Evolutionary conservation across 2,329 filamentous ascomycete genomes (phyloP).

Genomic region (Neodidymelliopsis sp.): DNA sequence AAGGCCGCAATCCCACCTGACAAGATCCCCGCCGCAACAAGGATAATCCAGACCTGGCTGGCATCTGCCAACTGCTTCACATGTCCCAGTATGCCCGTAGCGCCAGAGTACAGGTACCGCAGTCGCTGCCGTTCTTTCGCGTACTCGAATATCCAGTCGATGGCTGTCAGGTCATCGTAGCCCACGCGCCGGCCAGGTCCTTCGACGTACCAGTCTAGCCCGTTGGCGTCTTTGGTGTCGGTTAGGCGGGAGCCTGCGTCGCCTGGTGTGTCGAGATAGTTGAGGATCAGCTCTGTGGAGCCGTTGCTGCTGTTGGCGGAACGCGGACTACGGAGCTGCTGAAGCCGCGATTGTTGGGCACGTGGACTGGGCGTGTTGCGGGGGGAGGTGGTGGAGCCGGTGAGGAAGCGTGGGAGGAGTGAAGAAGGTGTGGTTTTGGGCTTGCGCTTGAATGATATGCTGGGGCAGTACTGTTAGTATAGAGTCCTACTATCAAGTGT

Average conservation of each 20-base stretch:
- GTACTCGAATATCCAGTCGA: slow-evolving; percentile 99
- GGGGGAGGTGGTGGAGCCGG: slow-evolving; percentile 25
- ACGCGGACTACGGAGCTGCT: slow-evolving; percentile 24
- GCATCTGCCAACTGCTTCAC: slow-evolving; percentile 78
- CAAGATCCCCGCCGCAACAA: slow-evolving; percentile 83
- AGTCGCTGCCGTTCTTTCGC: slow-evolving; percentile 92
- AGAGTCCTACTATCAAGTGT: too few relatives aligned
- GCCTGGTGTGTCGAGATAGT: slow-evolving; percentile 51
- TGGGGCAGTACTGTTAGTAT: slow-evolving; percentile 23
- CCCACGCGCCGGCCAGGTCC: slow-evolving; percentile 88
- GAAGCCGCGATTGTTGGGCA: slow-evolving; percentile 34
- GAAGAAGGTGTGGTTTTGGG: slow-evolving; percentile 56
- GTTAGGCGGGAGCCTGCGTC: slow-evolving; percentile 48
- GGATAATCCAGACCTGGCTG: slow-evolving; percentile 89
- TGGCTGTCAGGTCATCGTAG: slow-evolving; percentile 95
- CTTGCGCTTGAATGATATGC: slow-evolving; percentile 76
- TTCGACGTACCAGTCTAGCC: slow-evolving; percentile 85
- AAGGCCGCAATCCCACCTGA: slow-evolving; percentile 85
- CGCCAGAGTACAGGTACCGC: slow-evolving; percentile 74
- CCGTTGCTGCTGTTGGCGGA: slow-evolving; percentile 27
- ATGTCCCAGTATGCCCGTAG: slow-evolving; percentile 75
- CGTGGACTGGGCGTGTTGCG: slow-evolving; percentile 32
- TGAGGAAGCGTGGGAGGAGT: slow-evolving; percentile 56
- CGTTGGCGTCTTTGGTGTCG: slow-evolving; percentile 54
- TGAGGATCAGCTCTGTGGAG: slow-evolving; percentile 51